A percentile compares a stretch with the other conserved stretches of the same genome.
Evolutionary conservation across 1,139 yeast species (phyloP).

Genomic region (Scheffersomyces quercinus): DNA sequence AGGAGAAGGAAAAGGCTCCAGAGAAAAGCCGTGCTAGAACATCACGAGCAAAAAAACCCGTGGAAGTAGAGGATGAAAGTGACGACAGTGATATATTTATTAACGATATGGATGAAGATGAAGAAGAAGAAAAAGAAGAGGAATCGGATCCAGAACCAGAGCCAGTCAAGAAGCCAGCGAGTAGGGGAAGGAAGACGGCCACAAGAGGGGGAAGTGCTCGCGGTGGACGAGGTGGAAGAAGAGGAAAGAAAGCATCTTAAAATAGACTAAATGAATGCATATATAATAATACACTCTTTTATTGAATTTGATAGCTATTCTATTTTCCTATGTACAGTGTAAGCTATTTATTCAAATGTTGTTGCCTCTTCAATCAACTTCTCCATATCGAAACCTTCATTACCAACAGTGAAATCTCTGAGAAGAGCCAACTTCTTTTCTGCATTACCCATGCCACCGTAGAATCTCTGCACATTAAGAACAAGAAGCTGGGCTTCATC

Average conservation of each 20-base stretch:
- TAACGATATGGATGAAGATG: neutral
- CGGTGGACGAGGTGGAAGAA: too few relatives aligned
- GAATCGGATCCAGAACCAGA: constrained; percentile 5
- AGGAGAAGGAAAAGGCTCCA: constrained; percentile 1
- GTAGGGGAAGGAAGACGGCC: neutral
- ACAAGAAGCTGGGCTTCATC: constrained; percentile 80
- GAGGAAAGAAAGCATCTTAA: too few relatives aligned
- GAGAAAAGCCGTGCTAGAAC: constrained; percentile 2
- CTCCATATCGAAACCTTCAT: constrained; percentile 62
- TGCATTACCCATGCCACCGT: constrained; percentile 57
- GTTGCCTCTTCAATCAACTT: constrained; percentile 70
- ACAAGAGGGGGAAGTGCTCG: constrained; percentile 1
- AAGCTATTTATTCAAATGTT: constrained; percentile 48
- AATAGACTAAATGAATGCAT: too few relatives aligned
- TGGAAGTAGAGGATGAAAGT: constrained; percentile 1
- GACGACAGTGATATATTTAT: neutral
- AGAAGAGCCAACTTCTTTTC: constrained; percentile 58
- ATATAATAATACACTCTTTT: too few relatives aligned
- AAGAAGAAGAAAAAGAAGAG: neutral
- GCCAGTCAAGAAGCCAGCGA: neutral
- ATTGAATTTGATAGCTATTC: too few relatives aligned
- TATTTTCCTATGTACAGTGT: too few relatives aligned
- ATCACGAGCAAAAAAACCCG: constrained; percentile 4
- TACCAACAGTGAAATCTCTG: constrained; percentile 69
- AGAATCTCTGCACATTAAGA: constrained; percentile 83